Conservation (phyloP, 2,329 filamentous ascomycete genomes). For the Lithohypha guttulata region DNA sequence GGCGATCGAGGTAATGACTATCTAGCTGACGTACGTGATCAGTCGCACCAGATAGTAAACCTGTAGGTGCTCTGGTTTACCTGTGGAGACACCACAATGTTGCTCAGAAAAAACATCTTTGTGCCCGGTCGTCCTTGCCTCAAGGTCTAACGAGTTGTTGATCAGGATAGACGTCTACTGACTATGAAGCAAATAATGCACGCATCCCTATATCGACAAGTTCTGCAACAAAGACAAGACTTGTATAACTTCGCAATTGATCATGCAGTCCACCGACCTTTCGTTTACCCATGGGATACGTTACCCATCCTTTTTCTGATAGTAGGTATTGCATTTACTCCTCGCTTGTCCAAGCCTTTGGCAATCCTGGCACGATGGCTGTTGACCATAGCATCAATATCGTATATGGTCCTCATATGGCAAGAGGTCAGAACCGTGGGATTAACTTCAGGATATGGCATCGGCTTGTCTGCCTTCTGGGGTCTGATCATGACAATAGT, state of each 20-base stretch:
- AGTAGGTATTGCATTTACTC: slow-evolving; percentile 14
- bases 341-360: slow-evolving; percentile 9
- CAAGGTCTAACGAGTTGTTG: too few species aligned
- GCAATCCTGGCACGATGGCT: not conserved
- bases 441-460: slow-evolving; percentile 42
- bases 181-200: not conserved
- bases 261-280: slow-evolving; percentile 15
- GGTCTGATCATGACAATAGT: slow-evolving; percentile 43
- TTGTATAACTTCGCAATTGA: slow-evolving; percentile 15
- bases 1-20: too few species aligned
- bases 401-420: slow-evolving; percentile 1
- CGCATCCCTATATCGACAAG: slow-evolving; percentile 33
- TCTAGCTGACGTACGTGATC: too few species aligned
- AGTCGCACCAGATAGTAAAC: too few species aligned
- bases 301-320: slow-evolving; percentile 17
- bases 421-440: slow-evolving; percentile 32
- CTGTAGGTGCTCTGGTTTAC: too few species aligned
- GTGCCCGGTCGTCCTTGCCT: too few species aligned
- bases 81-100: too few species aligned
- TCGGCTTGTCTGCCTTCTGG: slow-evolving; percentile 46
- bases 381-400: not conserved
- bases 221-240: slow-evolving; percentile 15
- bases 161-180: too few species aligned
- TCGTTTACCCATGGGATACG: slow-evolving; percentile 20
- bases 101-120: too few species aligned